Conservation (phyloP, 768 basidiomycete species). For the Lentinus brumalis region DNA sequence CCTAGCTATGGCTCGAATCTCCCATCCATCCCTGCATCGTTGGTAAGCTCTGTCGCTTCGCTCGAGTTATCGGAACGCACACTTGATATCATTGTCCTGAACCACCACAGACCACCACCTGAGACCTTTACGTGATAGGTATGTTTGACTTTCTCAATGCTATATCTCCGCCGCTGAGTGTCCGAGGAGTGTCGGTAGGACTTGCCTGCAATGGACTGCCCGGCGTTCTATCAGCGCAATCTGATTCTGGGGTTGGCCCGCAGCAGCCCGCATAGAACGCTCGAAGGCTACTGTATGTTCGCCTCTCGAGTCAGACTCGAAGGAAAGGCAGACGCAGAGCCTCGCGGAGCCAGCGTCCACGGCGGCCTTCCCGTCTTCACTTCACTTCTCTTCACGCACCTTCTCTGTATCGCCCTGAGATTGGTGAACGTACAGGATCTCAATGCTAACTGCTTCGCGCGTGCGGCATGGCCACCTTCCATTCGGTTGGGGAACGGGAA, state of each 20-base stretch:
- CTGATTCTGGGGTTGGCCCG: conserved; percentile 3
- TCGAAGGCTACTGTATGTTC: background rate
- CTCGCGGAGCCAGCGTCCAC: background rate
- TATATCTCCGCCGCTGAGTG: background rate
- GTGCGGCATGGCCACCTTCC: background rate
- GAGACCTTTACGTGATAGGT: background rate
- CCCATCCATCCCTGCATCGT: background rate
- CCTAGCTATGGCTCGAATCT: no score
- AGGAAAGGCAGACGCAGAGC: background rate
- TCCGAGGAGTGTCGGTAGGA: background rate
- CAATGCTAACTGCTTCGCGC: background rate
- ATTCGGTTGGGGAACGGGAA: background rate
- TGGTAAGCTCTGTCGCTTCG: background rate
- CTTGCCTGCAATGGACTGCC: background rate
- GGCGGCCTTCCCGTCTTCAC: background rate
- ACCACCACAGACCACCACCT: background rate
- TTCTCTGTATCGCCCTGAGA: background rate
- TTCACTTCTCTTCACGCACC: background rate
- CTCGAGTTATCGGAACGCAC: background rate
- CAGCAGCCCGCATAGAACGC: background rate
- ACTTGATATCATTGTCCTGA: background rate
- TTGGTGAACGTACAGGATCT: background rate
- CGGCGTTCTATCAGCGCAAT: conserved; percentile 4
- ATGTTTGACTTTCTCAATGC: background rate
- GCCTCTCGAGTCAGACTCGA: background rate